Percentiles rank a stretch among this genome's conserved stretches.
Evolutionary conservation across 495 filamentous ascomycete genomes (phyloP).

Genomic region (Polyplosphaeria fusca): DNA sequence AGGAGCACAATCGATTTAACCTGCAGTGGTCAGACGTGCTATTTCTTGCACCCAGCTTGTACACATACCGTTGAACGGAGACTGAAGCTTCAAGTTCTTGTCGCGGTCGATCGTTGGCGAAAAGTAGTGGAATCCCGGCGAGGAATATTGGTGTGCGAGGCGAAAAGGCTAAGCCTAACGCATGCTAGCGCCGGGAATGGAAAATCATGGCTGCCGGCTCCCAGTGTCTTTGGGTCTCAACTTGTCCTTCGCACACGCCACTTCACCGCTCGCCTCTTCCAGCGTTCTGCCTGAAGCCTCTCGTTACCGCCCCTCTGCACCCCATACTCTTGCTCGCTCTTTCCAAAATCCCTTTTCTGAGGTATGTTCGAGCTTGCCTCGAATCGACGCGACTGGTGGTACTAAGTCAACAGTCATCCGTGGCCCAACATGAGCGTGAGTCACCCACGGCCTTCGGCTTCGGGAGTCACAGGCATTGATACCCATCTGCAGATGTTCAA

Average conservation of each 20-base stretch:
- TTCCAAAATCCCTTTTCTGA: neutral
- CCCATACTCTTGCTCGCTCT: neutral
- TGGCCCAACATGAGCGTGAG: slow-evolving; percentile 31
- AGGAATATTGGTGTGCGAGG: neutral
- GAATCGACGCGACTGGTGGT: slow-evolving; percentile 26
- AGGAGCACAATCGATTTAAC: slow-evolving; percentile 96
- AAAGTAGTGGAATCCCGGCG: neutral
- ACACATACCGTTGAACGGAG: slow-evolving; percentile 65
- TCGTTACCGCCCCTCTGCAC: neutral
- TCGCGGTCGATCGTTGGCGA: slow-evolving; percentile 22
- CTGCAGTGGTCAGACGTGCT: slow-evolving; percentile 15
- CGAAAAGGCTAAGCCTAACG: slow-evolving; percentile 45
- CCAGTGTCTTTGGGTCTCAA: neutral
- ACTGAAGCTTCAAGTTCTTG: slow-evolving; percentile 76
- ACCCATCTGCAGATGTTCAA: slow-evolving; percentile 17
- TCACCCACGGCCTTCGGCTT: neutral
- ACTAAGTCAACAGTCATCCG: slow-evolving; percentile 25
- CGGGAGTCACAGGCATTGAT: neutral
- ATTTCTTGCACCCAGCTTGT: neutral
- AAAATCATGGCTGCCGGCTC: neutral
- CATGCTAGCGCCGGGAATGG: slow-evolving; percentile 2
- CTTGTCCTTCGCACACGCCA: neutral
- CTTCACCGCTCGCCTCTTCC: slow-evolving; percentile 1
- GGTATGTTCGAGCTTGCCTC: slow-evolving; percentile 21
- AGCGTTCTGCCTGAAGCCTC: neutral